These are phyloP conservation scores for Fonsecaea pugnacius DNA, from an alignment of 2,329 filamentous ascomycete genomes.

Conservation along the genomic window DNA sequence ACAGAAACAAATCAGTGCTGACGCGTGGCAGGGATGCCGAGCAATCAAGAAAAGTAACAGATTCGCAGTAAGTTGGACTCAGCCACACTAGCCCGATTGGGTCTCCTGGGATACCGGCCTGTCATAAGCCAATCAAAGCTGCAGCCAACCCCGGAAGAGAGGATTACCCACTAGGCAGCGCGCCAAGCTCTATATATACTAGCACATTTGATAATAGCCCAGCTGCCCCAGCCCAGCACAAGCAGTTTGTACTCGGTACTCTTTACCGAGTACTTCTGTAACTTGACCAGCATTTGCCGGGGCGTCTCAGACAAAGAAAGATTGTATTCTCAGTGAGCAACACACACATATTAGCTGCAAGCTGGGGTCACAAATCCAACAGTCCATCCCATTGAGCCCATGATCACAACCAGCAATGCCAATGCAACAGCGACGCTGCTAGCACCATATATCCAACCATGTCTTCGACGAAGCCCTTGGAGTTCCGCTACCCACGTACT, in stretches of 20 bases:
- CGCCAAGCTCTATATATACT: neutral
- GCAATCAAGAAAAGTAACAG: constrained; percentile 15
- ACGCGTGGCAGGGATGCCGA: constrained; percentile 24
- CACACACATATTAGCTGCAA: constrained; percentile 22
- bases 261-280: too few species aligned
- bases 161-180: neutral
- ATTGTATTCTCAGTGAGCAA: neutral
- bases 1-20: constrained; percentile 13
- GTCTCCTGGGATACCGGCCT: neutral
- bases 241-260: too few species aligned
- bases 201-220: neutral
- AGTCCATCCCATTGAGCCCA: constrained; percentile 77
- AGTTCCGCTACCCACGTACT: constrained; percentile 68
- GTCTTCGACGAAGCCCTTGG: constrained; percentile 53
- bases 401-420: constrained; percentile 67
- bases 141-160: neutral
- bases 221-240: too few species aligned
- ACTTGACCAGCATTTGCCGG: too few species aligned
- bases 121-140: neutral
- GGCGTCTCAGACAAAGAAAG: neutral
- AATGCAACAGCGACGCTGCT: constrained; percentile 64
- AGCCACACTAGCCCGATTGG: neutral
- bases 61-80: neutral
- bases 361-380: constrained; percentile 52
- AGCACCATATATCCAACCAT: constrained; percentile 60